Conservation (phyloP, 2,329 filamentous ascomycete genomes). For the Aspergillus sp. region DNA sequence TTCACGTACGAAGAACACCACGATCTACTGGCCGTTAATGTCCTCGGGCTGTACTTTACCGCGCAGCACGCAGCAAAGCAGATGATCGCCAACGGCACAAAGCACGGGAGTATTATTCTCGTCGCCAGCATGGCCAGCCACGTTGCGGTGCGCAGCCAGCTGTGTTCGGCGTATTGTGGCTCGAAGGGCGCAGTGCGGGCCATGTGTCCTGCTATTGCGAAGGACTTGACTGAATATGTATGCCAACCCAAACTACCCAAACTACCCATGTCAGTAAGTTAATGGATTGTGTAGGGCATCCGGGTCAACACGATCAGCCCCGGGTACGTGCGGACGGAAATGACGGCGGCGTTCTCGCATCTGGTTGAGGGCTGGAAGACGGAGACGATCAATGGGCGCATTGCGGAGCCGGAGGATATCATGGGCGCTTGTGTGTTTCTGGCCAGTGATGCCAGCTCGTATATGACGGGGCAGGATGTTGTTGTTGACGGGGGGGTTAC, state of each 20-base stretch:
- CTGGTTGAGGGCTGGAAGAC: slow-evolving; percentile 51
- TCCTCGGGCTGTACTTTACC: slow-evolving; percentile 46
- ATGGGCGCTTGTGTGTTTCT: slow-evolving; percentile 51
- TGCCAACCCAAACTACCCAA: background rate
- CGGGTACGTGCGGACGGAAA: slow-evolving; percentile 38
- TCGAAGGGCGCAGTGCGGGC: slow-evolving; percentile 50
- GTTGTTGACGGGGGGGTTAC: slow-evolving; percentile 47
- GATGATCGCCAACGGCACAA: slow-evolving; percentile 54
- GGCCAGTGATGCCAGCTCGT: slow-evolving; percentile 49
- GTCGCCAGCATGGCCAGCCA: slow-evolving; percentile 56
- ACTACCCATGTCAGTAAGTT: background rate
- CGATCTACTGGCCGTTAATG: slow-evolving; percentile 45
- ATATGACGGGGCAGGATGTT: slow-evolving; percentile 48
- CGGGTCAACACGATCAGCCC: slow-evolving; percentile 45
- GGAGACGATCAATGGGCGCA: slow-evolving; percentile 49
- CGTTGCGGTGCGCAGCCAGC: slow-evolving; percentile 52
- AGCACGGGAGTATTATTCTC: slow-evolving; percentile 53
- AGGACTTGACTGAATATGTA: slow-evolving; percentile 42
- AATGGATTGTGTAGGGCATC: slow-evolving; percentile 32
- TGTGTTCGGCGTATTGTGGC: slow-evolving; percentile 49
- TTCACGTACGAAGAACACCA: slow-evolving; percentile 45
- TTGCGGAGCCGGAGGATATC: slow-evolving; percentile 53
- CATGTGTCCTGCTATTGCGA: slow-evolving; percentile 50
- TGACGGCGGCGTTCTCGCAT: slow-evolving; percentile 45
- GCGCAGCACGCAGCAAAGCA: slow-evolving; percentile 51